Percentiles rank a stretch among this genome's conserved stretches.
phyloP scores from a whole-genome alignment of 805 yeast species.

The Candida glaebosa region DNA sequence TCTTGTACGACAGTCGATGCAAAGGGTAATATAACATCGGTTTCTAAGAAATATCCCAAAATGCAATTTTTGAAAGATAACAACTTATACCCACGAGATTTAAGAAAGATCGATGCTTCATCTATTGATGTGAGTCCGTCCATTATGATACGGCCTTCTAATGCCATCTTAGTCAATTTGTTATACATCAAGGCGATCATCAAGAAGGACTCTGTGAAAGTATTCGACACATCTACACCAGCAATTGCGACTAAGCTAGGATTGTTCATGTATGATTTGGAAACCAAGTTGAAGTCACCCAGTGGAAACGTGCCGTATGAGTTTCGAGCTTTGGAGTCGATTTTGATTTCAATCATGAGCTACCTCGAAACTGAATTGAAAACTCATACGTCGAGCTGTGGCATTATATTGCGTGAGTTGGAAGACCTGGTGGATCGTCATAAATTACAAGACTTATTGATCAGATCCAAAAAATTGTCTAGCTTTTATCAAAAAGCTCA shows the following conservation, averaged over 20 bases:
- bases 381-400: conserved; percentile 54
- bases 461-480: conserved; percentile 67
- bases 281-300: conserved; percentile 55
- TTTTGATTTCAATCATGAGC: conserved; percentile 76
- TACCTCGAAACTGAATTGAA: conserved; percentile 73
- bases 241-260: conserved; percentile 71
- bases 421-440: conserved; percentile 80
- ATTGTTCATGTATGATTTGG: conserved; percentile 79
- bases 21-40: conserved; percentile 64
- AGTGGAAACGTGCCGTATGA: conserved; percentile 49
- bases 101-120: conserved; percentile 76
- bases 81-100: conserved; percentile 78
- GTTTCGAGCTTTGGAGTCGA: conserved; percentile 78
- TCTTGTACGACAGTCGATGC: conserved; percentile 80
- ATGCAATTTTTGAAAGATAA: conserved; percentile 67
- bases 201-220: conserved; percentile 72
- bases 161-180: conserved; percentile 76
- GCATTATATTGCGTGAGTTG: conserved; percentile 60
- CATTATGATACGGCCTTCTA: conserved; percentile 69
- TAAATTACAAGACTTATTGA: conserved; percentile 66
- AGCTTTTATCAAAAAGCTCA: conserved; percentile 72
- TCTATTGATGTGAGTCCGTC: conserved; percentile 83
- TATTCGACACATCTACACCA: conserved; percentile 74
- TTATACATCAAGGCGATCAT: conserved; percentile 87
- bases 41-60: conserved; percentile 71